These are phyloP conservation scores for Fusarium subglutinans DNA, from an alignment of 2,329 filamentous ascomycete genomes.

Conservation along the genomic window DNA sequence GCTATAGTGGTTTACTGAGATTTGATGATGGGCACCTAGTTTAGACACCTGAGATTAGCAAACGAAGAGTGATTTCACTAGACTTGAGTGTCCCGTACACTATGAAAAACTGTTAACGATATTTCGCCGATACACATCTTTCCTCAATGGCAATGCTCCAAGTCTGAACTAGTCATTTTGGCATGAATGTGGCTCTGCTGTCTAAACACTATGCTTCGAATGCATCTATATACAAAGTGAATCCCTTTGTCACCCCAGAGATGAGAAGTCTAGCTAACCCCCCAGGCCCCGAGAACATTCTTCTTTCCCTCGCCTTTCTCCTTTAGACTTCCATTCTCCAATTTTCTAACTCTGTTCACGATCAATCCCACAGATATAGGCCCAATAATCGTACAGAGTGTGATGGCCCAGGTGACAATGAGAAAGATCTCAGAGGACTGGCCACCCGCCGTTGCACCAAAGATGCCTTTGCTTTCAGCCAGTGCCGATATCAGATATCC, in stretches of 20 bases:
- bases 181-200: neutral
- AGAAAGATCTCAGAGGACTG: constrained; percentile 57
- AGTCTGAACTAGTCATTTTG: neutral
- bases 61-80: neutral
- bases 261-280: constrained; percentile 14
- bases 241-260: neutral
- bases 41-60: neutral
- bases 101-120: neutral
- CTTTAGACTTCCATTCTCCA: constrained; percentile 21
- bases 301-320: neutral
- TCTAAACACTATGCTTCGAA: too few species aligned
- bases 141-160: neutral
- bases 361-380: constrained; percentile 60
- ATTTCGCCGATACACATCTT: too few species aligned
- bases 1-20: neutral
- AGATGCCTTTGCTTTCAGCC: constrained; percentile 63
- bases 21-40: neutral
- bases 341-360: constrained; percentile 52
- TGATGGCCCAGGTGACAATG: constrained; percentile 64
- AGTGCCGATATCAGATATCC: constrained; percentile 79
- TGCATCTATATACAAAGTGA: too few species aligned
- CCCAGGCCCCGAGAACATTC: constrained; percentile 39
- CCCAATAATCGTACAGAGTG: constrained; percentile 63
- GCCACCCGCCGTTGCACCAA: constrained; percentile 34
- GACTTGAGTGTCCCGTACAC: neutral